phyloP scores from a whole-genome alignment of 345 rosid species.

The Salix koriyanagi region DNA sequence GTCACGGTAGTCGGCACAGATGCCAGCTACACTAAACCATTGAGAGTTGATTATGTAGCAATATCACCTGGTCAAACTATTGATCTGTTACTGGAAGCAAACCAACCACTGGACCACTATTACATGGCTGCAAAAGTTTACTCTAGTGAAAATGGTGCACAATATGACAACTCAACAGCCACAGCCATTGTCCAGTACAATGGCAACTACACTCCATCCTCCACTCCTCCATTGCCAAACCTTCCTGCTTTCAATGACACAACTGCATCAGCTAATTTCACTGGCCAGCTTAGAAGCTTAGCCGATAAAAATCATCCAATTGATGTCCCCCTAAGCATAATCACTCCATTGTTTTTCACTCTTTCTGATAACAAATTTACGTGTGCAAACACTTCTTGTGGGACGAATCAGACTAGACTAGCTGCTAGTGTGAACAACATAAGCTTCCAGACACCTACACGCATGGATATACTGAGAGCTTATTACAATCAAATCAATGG shows the following conservation, averaged over 20 bases:
- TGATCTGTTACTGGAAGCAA: slow-evolving; percentile 44
- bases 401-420: slow-evolving; percentile 19
- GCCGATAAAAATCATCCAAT: slow-evolving; percentile 19
- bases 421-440: slow-evolving; percentile 46
- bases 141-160: slow-evolving; percentile 3
- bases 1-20: slow-evolving; percentile 36
- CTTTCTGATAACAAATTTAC: slow-evolving; percentile 36
- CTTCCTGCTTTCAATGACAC: slow-evolving; percentile 46
- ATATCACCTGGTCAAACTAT: slow-evolving; percentile 60
- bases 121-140: slow-evolving; percentile 55
- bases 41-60: slow-evolving; percentile 21
- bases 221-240: slow-evolving; percentile 26
- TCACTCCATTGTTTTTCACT: slow-evolving; percentile 28
- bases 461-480: slow-evolving; percentile 36
- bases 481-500: slow-evolving; percentile 35
- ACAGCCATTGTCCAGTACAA: slow-evolving; percentile 38
- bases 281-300: slow-evolving; percentile 22
- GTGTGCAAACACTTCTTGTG: slow-evolving; percentile 27
- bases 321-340: slow-evolving; percentile 34
- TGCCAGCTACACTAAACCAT: slow-evolving; percentile 11
- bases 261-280: slow-evolving; percentile 26
- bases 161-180: slow-evolving; percentile 34
- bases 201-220: slow-evolving; percentile 9
- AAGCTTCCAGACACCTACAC: slow-evolving; percentile 28
- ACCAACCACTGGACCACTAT: slow-evolving; percentile 33